Conservation (phyloP, 495 filamentous ascomycete species). For the Emericellopsis terricola region DNA sequence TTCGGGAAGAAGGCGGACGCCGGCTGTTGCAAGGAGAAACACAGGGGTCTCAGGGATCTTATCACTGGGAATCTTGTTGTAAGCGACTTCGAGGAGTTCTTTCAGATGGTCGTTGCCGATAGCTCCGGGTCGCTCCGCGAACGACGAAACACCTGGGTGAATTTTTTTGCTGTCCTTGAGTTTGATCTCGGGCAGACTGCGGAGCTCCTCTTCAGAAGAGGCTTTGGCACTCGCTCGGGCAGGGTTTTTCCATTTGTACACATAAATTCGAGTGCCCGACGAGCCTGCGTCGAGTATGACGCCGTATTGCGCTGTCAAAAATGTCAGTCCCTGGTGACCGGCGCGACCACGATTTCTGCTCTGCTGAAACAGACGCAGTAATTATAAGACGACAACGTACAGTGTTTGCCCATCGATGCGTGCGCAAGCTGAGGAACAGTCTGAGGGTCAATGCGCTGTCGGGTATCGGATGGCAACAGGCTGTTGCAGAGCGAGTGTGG, state of each 20-base stretch:
- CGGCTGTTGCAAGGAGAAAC: constrained; percentile 92
- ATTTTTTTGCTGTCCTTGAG: constrained; percentile 87
- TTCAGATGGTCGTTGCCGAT: constrained; percentile 73
- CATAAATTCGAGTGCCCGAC: constrained; percentile 75
- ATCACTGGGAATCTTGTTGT: constrained; percentile 59
- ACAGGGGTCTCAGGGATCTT: constrained; percentile 73
- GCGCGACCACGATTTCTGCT: too few species aligned
- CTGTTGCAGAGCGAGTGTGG: too few species aligned
- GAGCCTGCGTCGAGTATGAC: constrained; percentile 47
- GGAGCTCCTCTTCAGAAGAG: constrained; percentile 39
- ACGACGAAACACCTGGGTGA: constrained; percentile 79
- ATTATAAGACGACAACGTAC: too few species aligned
- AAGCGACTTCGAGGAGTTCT: constrained; percentile 64
- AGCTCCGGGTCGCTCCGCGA: constrained; percentile 53
- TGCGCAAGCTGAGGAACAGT: too few species aligned
- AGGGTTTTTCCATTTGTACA: constrained; percentile 82
- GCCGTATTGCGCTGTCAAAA: constrained; percentile 36
- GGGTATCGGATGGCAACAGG: too few species aligned
- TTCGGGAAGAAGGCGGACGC: constrained; percentile 77
- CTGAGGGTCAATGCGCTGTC: too few species aligned
- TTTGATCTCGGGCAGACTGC: constrained; percentile 56
- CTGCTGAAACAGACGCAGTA: too few species aligned
- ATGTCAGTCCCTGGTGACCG: too few species aligned
- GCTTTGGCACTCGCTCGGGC: constrained; percentile 39
- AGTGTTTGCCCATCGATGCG: constrained; percentile 1